phyloP scores from a whole-genome alignment of 768 basidiomycete genomes.

The Tricholoma hemisulphureum region DNA sequence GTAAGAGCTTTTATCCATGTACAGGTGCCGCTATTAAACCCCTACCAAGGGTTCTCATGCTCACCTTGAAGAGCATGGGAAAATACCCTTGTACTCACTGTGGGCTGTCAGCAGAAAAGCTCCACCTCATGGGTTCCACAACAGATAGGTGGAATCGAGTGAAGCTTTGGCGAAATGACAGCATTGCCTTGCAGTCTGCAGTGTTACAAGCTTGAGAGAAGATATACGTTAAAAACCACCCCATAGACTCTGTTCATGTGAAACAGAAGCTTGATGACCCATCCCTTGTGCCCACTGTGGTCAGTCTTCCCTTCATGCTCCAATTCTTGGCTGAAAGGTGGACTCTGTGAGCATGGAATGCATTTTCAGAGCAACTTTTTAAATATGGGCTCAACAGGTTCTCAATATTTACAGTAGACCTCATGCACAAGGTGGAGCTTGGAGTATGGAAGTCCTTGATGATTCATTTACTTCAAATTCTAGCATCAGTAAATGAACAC shows the following conservation, averaged over 20 bases:
- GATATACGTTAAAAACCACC: slow-evolving; percentile 5
- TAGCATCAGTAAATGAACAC: slow-evolving; percentile 10
- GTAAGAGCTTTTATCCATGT: slow-evolving; percentile 16
- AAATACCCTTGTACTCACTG: slow-evolving; percentile 37
- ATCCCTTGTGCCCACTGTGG: slow-evolving; percentile 13
- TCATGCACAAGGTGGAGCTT: slow-evolving; percentile 42
- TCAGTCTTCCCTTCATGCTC: neutral
- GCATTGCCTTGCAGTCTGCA: neutral
- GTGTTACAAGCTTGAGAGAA: neutral
- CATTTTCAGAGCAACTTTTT: slow-evolving; percentile 25
- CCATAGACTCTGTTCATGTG: slow-evolving; percentile 4
- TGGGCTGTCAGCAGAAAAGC: slow-evolving; percentile 17
- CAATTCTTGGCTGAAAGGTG: neutral
- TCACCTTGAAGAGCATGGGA: slow-evolving; percentile 29
- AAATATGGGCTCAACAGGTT: slow-evolving; percentile 23
- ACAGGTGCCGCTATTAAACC: neutral
- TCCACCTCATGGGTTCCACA: slow-evolving; percentile 24
- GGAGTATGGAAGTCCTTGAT: slow-evolving; percentile 38
- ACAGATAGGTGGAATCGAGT: slow-evolving; percentile 6
- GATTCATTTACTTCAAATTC: slow-evolving; percentile 35
- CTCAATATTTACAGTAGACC: slow-evolving; percentile 29
- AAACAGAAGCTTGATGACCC: neutral
- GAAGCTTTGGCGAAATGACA: neutral
- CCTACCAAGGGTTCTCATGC: slow-evolving; percentile 27
- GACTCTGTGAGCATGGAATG: slow-evolving; percentile 22